Evolutionary conservation across 106 monocot species (phyloP).

Genomic region (Dendrobium officinale): DNA sequence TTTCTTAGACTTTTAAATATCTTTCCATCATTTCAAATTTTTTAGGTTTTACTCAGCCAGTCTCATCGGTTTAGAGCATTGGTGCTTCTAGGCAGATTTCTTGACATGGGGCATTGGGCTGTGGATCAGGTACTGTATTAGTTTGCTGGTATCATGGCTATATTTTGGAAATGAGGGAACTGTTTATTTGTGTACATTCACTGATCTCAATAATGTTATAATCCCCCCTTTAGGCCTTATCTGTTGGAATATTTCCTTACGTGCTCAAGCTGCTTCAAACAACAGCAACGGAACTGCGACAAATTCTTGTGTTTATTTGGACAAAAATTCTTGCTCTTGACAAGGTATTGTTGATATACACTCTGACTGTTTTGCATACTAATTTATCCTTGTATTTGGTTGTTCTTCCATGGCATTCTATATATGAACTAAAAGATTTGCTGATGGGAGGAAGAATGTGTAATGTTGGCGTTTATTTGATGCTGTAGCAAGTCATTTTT

Average conservation of each 20-base stretch:
- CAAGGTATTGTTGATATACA: conserved; percentile 45
- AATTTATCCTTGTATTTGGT: not conserved
- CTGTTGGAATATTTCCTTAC: conserved; percentile 95
- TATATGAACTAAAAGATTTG: not conserved
- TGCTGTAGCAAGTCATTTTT: not conserved
- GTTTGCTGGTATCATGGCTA: not conserved
- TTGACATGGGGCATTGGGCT: conserved; percentile 99
- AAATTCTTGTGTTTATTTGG: conserved; percentile 98
- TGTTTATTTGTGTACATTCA: not conserved
- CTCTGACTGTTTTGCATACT: not conserved
- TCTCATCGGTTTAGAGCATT: conserved; percentile 89
- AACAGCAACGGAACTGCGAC: conserved; percentile 70
- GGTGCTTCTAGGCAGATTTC: conserved; percentile 94
- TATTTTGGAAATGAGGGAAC: not conserved
- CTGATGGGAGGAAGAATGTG: not conserved
- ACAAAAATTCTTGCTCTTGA: conserved; percentile 97
- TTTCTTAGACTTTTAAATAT: not conserved
- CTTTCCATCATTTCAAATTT: conserved; percentile 2
- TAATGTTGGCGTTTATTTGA: not conserved
- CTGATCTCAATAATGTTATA: not conserved
- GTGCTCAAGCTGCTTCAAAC: conserved; percentile 93
- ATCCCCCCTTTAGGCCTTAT: conserved; percentile 61
- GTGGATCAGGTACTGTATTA: conserved; percentile 67
- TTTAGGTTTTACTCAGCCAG: conserved; percentile 91
- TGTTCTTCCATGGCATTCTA: not conserved